Percentiles rank a stretch among this genome's conserved stretches.
These are phyloP conservation scores for Kuraishia ogatae DNA, from an alignment of 805 yeast species.

Conservation along the genomic window DNA sequence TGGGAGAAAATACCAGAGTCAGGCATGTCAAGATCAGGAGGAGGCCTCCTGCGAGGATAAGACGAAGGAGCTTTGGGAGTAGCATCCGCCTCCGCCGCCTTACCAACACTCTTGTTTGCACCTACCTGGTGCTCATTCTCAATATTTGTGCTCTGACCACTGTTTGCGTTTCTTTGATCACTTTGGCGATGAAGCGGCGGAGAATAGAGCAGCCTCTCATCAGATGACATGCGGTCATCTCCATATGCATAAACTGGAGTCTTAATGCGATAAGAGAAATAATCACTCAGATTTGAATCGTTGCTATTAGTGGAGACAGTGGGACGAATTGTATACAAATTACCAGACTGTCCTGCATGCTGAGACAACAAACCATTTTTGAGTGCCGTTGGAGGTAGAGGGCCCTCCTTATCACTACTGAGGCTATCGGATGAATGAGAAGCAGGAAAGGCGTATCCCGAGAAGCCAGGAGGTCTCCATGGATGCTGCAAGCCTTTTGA, in stretches of 20 bases:
- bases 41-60: not conserved
- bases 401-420: not conserved
- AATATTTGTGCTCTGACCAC: not conserved
- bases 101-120: not conserved
- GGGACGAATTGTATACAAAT: not conserved
- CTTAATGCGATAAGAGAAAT: not conserved
- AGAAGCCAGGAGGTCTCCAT: not conserved
- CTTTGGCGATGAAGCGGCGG: not conserved
- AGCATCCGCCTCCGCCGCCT: not conserved
- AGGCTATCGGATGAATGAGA: not conserved
- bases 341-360: not conserved
- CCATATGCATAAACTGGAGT: not conserved
- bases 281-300: not conserved
- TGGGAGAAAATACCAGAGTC: not conserved
- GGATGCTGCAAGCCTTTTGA: not conserved
- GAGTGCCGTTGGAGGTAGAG: not conserved
- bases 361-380: not conserved
- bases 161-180: not conserved
- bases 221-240: not conserved
- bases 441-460: not conserved
- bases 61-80: not conserved
- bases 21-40: not conserved
- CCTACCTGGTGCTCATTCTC: not conserved
- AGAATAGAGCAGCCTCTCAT: not conserved
- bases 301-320: not conserved